Evolutionary conservation across 306 rosid genomes (phyloP), one percentile per base, ranked within the genome.

Genomic region (Sesbania bispinosa): DNA sequence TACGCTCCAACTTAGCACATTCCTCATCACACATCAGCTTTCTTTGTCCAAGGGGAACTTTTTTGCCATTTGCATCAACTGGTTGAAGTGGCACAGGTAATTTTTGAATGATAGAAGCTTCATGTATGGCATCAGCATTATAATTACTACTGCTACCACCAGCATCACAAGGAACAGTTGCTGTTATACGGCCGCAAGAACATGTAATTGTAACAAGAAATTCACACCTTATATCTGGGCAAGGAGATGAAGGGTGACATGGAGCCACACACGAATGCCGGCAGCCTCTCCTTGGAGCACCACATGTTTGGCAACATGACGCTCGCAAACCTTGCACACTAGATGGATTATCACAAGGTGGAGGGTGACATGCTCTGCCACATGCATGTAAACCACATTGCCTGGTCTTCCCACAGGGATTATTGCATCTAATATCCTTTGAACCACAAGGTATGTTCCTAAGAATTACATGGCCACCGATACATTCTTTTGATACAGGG

Each of bases 381-480:
- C 98, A 93, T 36, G 92, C 97, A 81, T 93, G 98, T 77, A 88
- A 79, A 48, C 97, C 97, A 59, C 98, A 93, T 55, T 71, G 96
- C 81, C 98, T 88, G 23, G 91, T 90, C 88, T 87, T 90, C 59
- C 98, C 98, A 84, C 98, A 93, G 11, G 88, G 90, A 73, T 85
- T 85, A 80, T 93, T 93, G 70, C 98, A 93, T 78, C 92, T 85
- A 51, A 93, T 93, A 77, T 93, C 96, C 86, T 84, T 87, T 2
- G 98, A 93, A 38, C 98, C 96, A 48, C 98, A 93, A 60, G 98
- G 98, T 69, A 90, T 90, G 79, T 93, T 93, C 79, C 97, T 79
- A 36, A 93, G 97, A 76, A 93, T 85, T 21, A 90, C 93, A 81
- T 93, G 98, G 30, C 97, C 97, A 11, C 98, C 97, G 30, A 93